Conservation (phyloP, 2,329 filamentous ascomycete species). For the Scedosporium apiospermum region DNA sequence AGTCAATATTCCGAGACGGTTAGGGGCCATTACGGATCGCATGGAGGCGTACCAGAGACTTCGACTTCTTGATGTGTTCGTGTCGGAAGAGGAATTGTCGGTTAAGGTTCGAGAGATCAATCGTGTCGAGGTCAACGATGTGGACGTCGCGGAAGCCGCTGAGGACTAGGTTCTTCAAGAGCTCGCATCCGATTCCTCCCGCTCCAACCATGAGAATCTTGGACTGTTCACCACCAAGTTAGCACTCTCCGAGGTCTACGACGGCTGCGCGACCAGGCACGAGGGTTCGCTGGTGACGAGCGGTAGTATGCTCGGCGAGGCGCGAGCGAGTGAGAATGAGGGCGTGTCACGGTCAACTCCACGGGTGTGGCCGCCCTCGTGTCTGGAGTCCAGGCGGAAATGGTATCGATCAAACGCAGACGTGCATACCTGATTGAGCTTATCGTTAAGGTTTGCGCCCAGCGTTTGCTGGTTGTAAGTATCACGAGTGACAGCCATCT, state of each 20-base stretch:
- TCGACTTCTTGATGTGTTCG: constrained; percentile 96
- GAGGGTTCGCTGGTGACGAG: neutral
- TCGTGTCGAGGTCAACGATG: constrained; percentile 94
- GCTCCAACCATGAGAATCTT: constrained; percentile 90
- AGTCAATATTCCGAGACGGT: neutral
- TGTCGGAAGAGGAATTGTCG: constrained; percentile 94
- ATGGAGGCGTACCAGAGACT: constrained; percentile 64
- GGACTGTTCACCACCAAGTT: constrained; percentile 43
- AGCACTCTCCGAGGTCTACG: constrained; percentile 7
- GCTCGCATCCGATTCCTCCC: constrained; percentile 93
- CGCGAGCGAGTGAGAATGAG: no score
- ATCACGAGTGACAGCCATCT: constrained; percentile 31
- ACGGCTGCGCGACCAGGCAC: neutral
- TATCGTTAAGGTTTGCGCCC: constrained; percentile 50
- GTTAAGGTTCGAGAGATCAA: constrained; percentile 95
- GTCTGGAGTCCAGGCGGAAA: neutral
- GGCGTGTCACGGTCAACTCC: no score
- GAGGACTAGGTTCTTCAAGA: constrained; percentile 91
- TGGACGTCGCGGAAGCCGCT: constrained; percentile 88
- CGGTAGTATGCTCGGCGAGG: no score
- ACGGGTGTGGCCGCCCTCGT: neutral
- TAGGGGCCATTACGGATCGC: neutral
- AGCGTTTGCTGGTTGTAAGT: constrained; percentile 56
- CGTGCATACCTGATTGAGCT: constrained; percentile 57
- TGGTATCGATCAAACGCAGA: constrained; percentile 8